Base-by-base conservation (phyloP, 371 early-diverging fungal species). In the Mucor lusitanicus region DNA sequence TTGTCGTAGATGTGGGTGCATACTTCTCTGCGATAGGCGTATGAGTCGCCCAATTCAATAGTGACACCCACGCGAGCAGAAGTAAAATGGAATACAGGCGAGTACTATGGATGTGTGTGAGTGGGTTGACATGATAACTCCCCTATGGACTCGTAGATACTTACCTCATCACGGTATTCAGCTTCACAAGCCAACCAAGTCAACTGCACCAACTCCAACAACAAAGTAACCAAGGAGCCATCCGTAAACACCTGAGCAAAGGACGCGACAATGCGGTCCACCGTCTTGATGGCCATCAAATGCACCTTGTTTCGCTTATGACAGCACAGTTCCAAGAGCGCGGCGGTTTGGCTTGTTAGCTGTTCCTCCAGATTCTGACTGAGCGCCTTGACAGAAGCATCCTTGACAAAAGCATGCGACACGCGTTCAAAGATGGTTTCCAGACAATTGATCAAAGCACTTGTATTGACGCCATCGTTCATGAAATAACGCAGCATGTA, bases 101-200 rank as follows among this genome's bases (percentile, higher is more conserved):
- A 91, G 69, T 92, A 93, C 79, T 61, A 60, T 19, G 6, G 6
- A 19, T 12, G 6, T 53, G 12, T 25, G 27, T 25, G 33, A 30
- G 30, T n/a, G 30, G 21, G 23, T 50, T 23, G 0, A n/a, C 7
- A 44, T 42, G 0, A 17, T n/a, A 17, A n/a, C n/a, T n/a, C n/a
- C 6, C 30, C 6, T 2, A 30, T 21, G 15, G 21, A 23, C 6
- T n/a, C n/a, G n/a, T n/a, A n/a, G n/a, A 6, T 3, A 50, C 21
- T 32, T 50, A 50, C 62, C 35, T 92, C 92, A 62, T 92, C 92
- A 48, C 88, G 85, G 62, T 88, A 86, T 81, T 92, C 94, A 9
- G 90, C 90, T 70, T 92, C 91, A 63, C 94, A 94, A 62, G 91
- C 86, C 63, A 87, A 76, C 94, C 94, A 94, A 7, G 92, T 77